Evolutionary conservation across 78 protist genomes (phyloP).

Genomic region (Dictyostelium purpureum): DNA sequence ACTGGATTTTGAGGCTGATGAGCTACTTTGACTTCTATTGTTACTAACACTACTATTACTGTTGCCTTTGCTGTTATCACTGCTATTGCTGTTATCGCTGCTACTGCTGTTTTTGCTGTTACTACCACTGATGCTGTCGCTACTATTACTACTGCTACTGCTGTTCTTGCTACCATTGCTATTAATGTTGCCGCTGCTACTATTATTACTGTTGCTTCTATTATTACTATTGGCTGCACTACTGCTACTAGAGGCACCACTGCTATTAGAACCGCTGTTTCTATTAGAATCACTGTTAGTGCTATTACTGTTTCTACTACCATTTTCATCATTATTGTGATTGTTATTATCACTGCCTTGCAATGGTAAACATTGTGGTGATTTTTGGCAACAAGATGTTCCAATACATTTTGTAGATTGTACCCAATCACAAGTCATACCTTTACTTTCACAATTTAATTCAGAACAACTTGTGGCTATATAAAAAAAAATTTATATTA

Average conservation of each 20-base stretch:
- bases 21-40: not conserved
- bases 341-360: not conserved
- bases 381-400: conserved; percentile 24
- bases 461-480: not conserved
- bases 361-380: not conserved
- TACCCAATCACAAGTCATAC: not conserved
- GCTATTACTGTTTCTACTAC: not conserved
- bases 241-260: too few species aligned
- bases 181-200: not conserved
- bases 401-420: not conserved
- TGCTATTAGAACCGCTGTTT: not conserved
- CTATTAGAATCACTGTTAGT: not conserved
- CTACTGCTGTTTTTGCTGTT: not conserved
- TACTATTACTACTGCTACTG: not conserved
- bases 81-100: not conserved
- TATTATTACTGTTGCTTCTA: not conserved
- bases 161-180: not conserved
- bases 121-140: not conserved
- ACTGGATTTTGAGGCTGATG: not conserved
- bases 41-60: not conserved
- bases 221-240: not conserved
- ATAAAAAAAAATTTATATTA: not conserved
- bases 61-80: not conserved
- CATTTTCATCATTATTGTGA: not conserved
- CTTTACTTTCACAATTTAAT: conserved; percentile 22